Base-by-base conservation (phyloP, 768 basidiomycete genomes). In the Russula sp. region DNA sequence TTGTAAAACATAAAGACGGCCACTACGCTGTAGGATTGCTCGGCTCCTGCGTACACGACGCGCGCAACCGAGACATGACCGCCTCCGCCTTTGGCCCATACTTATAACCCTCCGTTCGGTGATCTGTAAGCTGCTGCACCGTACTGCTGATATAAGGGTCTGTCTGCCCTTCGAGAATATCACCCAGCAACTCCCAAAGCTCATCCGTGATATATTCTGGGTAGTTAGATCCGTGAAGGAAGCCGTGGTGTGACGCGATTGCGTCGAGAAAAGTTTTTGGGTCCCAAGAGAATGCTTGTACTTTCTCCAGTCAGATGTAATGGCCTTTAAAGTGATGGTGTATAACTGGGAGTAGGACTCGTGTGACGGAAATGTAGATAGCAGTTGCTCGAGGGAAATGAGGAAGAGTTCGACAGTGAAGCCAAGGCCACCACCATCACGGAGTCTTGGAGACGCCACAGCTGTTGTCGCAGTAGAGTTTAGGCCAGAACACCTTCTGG, bases 181-280 rank as follows among this genome's bases (percentile, higher is more conserved):
- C 34, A 2, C 22, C 36, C 2, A 65, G n/a, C 7, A 65, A 20
- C 10, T 6, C 9, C 46, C 55, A 59, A 7, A 65, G 36, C 24
- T 51, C 36, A 11, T 62, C 60, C 7, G 20, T n/a, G 3, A 65
- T 28, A 36, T 49, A 62, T 18, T 3, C 18, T 28, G 63, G 63
- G 26, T 20, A 30, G 13, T 8, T 9, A 22, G 36, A 48, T 9
- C 16, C 5, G 34, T 5, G 30, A 28, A 34, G 56, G n/a, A 56
- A 66, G 72, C 75, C 69, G 67, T 69, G 22, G 34, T 70, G 32
- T 72, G 74, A 11, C 11, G 2, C 34, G 61, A 70, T 42, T 67
- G 64, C 20, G 73, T 74, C n/a, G 65, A 75, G 5, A 61, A 67
- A 4, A 69, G 2, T 59, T 72, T 44, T 40, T 66, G 64, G 20